A percentile compares a stretch with the other conserved stretches of the same genome.
Evolutionary conservation across 257 asterid genomes (phyloP).

Genomic region (Rehmannia glutinosa): DNA sequence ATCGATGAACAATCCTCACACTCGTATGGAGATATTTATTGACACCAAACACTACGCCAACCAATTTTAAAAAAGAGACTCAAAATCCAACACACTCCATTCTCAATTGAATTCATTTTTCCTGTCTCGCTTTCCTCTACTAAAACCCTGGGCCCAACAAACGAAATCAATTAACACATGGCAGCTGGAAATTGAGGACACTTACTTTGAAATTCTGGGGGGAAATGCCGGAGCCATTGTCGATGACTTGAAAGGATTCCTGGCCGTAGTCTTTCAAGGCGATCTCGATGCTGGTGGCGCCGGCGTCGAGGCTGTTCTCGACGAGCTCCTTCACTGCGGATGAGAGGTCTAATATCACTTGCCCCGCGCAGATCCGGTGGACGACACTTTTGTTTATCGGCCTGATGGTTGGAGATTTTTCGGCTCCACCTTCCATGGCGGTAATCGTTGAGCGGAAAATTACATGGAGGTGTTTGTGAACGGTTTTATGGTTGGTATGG

Average conservation of each 20-base stretch:
- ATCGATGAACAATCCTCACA: background rate
- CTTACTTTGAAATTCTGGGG: conserved; percentile 73
- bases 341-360: conserved; percentile 85
- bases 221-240: conserved; percentile 87
- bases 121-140: background rate
- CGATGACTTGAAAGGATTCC: conserved; percentile 85
- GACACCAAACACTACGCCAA: background rate
- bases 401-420: conserved; percentile 38
- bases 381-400: conserved; percentile 69
- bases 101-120: background rate
- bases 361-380: conserved; percentile 88
- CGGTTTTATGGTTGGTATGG: background rate
- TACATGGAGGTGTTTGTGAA: background rate
- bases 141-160: background rate
- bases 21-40: background rate
- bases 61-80: background rate
- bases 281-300: conserved; percentile 84
- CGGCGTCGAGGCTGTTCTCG: conserved; percentile 98
- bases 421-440: conserved; percentile 41
- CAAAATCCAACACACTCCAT: background rate
- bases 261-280: conserved; percentile 71
- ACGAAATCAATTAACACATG: background rate
- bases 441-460: conserved; percentile 1
- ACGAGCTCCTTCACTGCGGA: conserved; percentile 98
- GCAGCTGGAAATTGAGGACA: background rate